Evolutionary conservation across 1,284 basidiomycete species (phyloP), one percentile per base, ranked within the genome.

Genomic region (Pseudozyma tsukubaensis): DNA sequence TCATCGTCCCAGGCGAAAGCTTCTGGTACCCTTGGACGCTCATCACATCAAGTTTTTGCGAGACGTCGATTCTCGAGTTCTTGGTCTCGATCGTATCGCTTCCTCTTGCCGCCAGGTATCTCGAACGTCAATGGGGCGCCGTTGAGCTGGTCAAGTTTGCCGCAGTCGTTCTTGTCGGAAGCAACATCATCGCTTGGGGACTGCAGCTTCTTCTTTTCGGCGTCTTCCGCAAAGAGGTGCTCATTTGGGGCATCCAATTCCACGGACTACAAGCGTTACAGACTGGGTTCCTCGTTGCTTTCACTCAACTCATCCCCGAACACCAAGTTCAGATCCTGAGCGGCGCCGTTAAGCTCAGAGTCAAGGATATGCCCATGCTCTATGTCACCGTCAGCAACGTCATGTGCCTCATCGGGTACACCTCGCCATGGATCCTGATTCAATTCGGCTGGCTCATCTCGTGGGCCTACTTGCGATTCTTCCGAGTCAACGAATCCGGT

Each of bases 291-390:
- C 88, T 99, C 40, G 96, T 99, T 57, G 96, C 94, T 11, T 97
- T 97, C 86, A 97, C 94, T 2, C 96, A 99, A 84, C 86, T 97
- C 60, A 97, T 98, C 76, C 96, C 97, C 29, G 96, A 99, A 84
- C 94, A 99, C 80, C 95, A 97, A 85, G 91, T 99, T 7, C 96
- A 98, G 84, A 82, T 98, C 14, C 88, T 98, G 73, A 54, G 60
- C 37, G 94, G 94, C 40, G 86, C 93, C 36, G 83, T 97, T 77
- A 94, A 91, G 83, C 88, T 92, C 50, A 89, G 93, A 52, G 94
- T 98, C 76, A 98, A 97, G 93, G 90, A 89, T 11, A 86, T 98
- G 36, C 97, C 97, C 14, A 97, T 98, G 90, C 89, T 92, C 36
- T 95, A 97, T 85, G 89, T 98, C 66, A 92, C 93, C 1, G 86